Percentiles rank a stretch among this genome's conserved stretches.
These are phyloP conservation scores for Fraxinus paxiana DNA, from an alignment of 305 asterid species.

Conservation along the genomic window DNA sequence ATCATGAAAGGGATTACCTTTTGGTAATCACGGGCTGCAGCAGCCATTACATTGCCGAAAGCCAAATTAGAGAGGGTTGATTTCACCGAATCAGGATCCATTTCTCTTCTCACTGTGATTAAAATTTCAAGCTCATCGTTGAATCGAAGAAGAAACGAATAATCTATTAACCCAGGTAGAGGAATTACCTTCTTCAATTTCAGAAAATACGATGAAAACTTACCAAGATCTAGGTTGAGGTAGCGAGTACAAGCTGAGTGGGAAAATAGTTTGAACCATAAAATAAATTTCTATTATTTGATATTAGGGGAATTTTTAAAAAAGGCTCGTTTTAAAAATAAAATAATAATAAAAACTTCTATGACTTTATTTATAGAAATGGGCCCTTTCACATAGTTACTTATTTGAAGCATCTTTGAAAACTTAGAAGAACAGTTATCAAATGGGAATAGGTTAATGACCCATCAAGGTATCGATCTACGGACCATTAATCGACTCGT, in stretches of 20 bases:
- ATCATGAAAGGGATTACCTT: conserved; percentile 39
- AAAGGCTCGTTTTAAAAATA: not conserved
- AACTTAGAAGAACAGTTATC: not conserved
- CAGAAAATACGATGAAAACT: not conserved
- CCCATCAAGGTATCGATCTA: not conserved
- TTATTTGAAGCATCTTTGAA: not conserved
- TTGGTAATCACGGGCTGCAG: conserved; percentile 95
- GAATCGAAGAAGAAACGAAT: not conserved
- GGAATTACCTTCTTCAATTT: not conserved
- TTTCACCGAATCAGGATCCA: conserved; percentile 89
- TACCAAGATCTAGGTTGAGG: not conserved
- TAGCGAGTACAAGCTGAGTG: not conserved
- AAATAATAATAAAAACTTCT: not conserved
- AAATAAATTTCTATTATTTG: not conserved
- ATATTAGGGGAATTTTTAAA: not conserved
- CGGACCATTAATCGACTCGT: not conserved
- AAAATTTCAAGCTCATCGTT: not conserved
- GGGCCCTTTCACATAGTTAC: not conserved
- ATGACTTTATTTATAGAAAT: not conserved
- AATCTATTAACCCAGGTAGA: not conserved
- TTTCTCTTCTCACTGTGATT: conserved; percentile 19
- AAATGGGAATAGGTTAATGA: not conserved
- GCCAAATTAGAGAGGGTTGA: conserved; percentile 77
- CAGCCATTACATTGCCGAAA: conserved; percentile 91
- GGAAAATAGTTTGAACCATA: not conserved